Conservation (phyloP, 2,329 filamentous ascomycete genomes). For the Aspergillus sp. region DNA sequence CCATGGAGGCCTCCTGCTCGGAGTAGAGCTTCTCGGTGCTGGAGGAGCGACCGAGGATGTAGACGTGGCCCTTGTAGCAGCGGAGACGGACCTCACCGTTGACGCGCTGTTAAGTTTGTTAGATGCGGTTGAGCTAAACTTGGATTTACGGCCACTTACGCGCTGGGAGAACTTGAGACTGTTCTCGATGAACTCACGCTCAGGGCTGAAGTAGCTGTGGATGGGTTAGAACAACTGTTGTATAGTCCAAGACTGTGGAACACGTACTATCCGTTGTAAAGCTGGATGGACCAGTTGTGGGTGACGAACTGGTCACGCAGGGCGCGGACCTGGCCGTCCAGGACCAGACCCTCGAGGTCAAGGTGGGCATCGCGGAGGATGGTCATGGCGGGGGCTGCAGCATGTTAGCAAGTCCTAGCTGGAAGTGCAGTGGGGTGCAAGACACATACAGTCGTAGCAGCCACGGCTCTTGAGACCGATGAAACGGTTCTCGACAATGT, state of each 20-base stretch:
- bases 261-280: constrained; percentile 59
- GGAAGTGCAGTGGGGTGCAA: too few species aligned
- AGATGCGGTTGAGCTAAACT: background rate
- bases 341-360: constrained; percentile 64
- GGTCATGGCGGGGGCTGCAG: constrained; percentile 34
- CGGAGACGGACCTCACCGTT: constrained; percentile 65
- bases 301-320: constrained; percentile 72
- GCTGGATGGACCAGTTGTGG: constrained; percentile 58
- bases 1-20: constrained; percentile 68
- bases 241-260: too few species aligned
- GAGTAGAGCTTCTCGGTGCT: constrained; percentile 72
- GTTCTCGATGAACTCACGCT: constrained; percentile 71
- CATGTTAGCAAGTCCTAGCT: constrained; percentile 6
- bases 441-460: constrained; percentile 67
- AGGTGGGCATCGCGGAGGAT: constrained; percentile 43
- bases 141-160: constrained; percentile 8
- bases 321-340: constrained; percentile 68
- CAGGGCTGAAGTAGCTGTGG: constrained; percentile 64
- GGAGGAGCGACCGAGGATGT: constrained; percentile 54
- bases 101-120: constrained; percentile 45
- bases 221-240: constrained; percentile 6
- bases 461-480: constrained; percentile 79
- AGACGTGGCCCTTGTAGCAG: constrained; percentile 67
- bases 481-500: constrained; percentile 81
- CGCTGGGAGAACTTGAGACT: constrained; percentile 63